Percentiles rank a stretch among this genome's conserved stretches.
Conservation (phyloP, 768 basidiomycete species). For the Termitomyces sp. region DNA sequence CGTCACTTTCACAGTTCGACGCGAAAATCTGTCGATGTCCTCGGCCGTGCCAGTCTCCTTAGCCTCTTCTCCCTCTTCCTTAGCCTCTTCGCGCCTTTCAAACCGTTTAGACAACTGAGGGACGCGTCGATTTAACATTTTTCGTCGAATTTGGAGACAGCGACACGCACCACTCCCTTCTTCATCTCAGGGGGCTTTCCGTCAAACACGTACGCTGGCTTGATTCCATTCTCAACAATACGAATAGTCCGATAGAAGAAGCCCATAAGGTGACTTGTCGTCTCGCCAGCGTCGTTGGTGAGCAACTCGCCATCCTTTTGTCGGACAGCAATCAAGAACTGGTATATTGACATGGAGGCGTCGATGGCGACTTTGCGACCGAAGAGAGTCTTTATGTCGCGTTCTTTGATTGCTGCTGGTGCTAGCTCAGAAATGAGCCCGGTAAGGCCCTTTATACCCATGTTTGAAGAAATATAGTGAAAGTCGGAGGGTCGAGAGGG, state of each 20-base stretch:
- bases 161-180: conserved; percentile 80
- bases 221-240: conserved; percentile 98
- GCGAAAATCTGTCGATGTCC: conserved; percentile 85
- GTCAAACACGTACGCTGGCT: conserved; percentile 97
- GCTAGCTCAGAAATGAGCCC: conserved; percentile 86
- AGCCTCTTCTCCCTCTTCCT: conserved; percentile 92
- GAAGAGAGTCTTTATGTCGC: conserved; percentile 95
- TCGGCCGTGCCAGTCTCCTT: conserved; percentile 94
- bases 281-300: conserved; percentile 96
- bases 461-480: conserved; percentile 29
- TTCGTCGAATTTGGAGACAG: neutral
- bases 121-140: conserved; percentile 4
- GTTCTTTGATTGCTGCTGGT: conserved; percentile 82
- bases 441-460: conserved; percentile 97
- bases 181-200: conserved; percentile 98
- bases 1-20: conserved; percentile 93
- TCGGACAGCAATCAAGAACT: conserved; percentile 96
- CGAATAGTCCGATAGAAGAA: conserved; percentile 97
- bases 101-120: conserved; percentile 92
- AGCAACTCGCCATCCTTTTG: conserved; percentile 96
- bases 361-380: conserved; percentile 98
- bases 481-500: neutral
- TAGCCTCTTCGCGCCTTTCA: conserved; percentile 85
- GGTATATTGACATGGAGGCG: conserved; percentile 96
- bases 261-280: conserved; percentile 98